Conservation (phyloP, 352 stramenopile species). For the Phytophthora sojae region DNA sequence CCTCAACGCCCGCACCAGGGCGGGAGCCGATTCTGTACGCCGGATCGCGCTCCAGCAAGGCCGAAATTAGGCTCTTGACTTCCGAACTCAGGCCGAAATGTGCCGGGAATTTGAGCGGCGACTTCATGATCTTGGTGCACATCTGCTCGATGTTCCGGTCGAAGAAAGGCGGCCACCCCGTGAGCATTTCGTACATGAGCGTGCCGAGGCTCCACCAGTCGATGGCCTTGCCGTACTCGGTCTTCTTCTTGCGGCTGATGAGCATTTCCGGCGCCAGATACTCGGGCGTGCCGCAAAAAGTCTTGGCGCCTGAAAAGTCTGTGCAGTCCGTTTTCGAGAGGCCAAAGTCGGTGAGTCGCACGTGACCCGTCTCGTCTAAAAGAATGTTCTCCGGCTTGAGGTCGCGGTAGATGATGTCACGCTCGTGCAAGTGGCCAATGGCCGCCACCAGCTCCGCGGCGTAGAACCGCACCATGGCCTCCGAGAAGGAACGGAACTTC, state of each 20-base stretch:
- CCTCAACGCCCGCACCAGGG: constrained; percentile 66
- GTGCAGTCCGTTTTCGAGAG: constrained; percentile 91
- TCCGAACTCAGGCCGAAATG: constrained; percentile 80
- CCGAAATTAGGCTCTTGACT: constrained; percentile 84
- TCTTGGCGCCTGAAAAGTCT: constrained; percentile 83
- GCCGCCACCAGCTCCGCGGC: constrained; percentile 94
- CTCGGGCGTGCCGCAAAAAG: constrained; percentile 90
- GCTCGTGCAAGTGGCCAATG: constrained; percentile 90
- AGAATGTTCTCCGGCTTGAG: constrained; percentile 96
- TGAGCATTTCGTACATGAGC: constrained; percentile 96
- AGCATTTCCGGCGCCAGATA: constrained; percentile 92
- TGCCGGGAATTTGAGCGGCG: constrained; percentile 86
- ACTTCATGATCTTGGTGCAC: constrained; percentile 93
- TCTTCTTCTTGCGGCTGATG: constrained; percentile 89
- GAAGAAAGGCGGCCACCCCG: constrained; percentile 94
- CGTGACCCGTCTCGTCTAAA: constrained; percentile 91
- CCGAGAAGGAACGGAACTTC: constrained; percentile 91
- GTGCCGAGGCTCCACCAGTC: constrained; percentile 96
- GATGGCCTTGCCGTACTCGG: constrained; percentile 92
- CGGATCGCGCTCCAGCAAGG: constrained; percentile 76
- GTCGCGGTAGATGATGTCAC: constrained; percentile 94
- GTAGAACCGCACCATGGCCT: constrained; percentile 93
- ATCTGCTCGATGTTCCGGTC: constrained; percentile 93
- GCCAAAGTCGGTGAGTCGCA: constrained; percentile 94
- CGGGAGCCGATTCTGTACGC: constrained; percentile 76